phyloP scores from a whole-genome alignment of 257 asterid genomes.

The Striga asiatica region DNA sequence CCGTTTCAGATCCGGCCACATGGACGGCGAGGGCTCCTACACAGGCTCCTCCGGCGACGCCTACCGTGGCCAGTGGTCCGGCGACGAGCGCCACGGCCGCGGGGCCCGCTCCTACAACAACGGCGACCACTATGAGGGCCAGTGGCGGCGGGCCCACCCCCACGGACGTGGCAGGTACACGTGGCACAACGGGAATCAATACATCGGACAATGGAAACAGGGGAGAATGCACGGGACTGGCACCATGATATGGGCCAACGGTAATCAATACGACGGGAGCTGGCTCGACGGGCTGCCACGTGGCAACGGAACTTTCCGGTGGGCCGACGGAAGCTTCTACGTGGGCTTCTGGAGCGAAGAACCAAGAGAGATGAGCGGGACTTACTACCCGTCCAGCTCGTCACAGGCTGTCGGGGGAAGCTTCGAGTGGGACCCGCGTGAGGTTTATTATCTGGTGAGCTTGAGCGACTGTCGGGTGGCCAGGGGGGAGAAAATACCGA shows the following conservation, averaged over 20 bases:
- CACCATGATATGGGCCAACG: conserved; percentile 61
- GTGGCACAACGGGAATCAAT: conserved; percentile 72
- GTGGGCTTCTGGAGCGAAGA: conserved; percentile 82
- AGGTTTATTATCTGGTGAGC: conserved; percentile 32
- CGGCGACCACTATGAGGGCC: conserved; percentile 74
- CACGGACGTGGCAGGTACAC: conserved; percentile 77
- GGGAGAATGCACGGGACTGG: conserved; percentile 74
- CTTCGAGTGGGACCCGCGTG: conserved; percentile 70
- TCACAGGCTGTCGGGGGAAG: conserved; percentile 10
- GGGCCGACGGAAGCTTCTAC: conserved; percentile 80
- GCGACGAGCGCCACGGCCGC: conserved; percentile 56
- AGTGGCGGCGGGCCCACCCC: conserved; percentile 49
- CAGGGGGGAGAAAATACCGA: conserved; percentile 40
- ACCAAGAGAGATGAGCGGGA: conserved; percentile 57
- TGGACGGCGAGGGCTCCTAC: conserved; percentile 83
- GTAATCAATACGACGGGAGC: conserved; percentile 63
- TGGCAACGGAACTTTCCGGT: conserved; percentile 69
- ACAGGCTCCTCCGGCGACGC: conserved; percentile 43
- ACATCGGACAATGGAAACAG: conserved; percentile 66
- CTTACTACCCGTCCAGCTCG: conserved; percentile 55
- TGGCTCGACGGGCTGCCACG: conserved; percentile 77
- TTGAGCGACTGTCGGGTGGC: conserved; percentile 39
- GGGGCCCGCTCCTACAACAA: conserved; percentile 51
- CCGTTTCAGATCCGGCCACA: conserved; percentile 50
- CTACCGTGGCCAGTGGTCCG: conserved; percentile 62